Evolutionary conservation across 345 rosid genomes (phyloP), one percentile per base, ranked within the genome.

Genomic region (Brassica napus): DNA sequence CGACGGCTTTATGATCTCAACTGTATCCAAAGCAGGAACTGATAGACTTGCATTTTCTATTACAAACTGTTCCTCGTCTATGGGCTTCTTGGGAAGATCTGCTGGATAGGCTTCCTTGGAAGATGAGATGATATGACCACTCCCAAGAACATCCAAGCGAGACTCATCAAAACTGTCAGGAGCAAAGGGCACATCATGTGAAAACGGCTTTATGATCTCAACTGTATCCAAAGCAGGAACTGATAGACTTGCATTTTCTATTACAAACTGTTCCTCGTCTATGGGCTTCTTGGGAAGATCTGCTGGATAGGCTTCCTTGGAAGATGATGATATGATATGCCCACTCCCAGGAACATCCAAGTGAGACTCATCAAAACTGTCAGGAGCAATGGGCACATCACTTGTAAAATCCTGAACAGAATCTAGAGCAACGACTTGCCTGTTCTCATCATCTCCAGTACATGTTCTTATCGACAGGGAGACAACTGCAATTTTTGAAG

Each of bases 131-230:
- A 65, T 58, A 44, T 68, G 77, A 11, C 82, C 69, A 64, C 73
- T 82, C 16, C 59, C 77, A 52, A 35, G 73, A 68, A 57, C 71
- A 28, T 59, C 79, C 78, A 59, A 63, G 59, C 72, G 83, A 70
- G 79, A 82, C 80, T 83, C 84, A 77, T 88, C 87, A 78, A 82
- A 84, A 82, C 87, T 87, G 82, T 88, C 90, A 12, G 79, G 83
- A 73, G 79, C 76, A 78, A 84, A 57, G 58, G 54, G 54, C 52
- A 42, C 55, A 79, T 86, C 80, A 69, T 83, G 81, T 77, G 72
- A 52, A 66, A 69, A 68, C 15, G 77, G 76, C 68, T 61, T 80
- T 63, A 70, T 77, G 68, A 47, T 59, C 66, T 62, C 82, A 65
- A 21, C 49, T 9, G 60, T 79, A 49, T 84, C 85, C 80, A 71